These are phyloP conservation scores for Fusarium sp. DNA, from an alignment of 2,329 filamentous ascomycete genomes.

Conservation along the genomic window DNA sequence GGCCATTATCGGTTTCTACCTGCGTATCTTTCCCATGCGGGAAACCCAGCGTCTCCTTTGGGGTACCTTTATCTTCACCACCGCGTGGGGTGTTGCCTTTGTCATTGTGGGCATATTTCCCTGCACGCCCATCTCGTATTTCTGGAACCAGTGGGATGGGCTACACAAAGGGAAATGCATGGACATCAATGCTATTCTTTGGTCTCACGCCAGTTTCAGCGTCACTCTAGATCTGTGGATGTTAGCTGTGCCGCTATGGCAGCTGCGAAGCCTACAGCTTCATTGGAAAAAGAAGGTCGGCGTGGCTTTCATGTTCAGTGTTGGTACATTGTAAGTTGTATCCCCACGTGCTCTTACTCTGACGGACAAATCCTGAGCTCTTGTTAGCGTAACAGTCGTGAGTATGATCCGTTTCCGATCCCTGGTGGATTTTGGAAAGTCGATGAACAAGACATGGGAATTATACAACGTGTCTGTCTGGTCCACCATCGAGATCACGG, in stretches of 20 bases:
- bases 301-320: constrained; percentile 57
- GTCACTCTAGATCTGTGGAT: constrained; percentile 62
- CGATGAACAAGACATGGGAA: constrained; percentile 39
- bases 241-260: constrained; percentile 58
- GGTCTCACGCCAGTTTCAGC: constrained; percentile 60
- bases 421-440: constrained; percentile 39
- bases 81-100: constrained; percentile 52
- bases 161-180: constrained; percentile 47
- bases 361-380: too few species aligned
- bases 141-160: constrained; percentile 65
- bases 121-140: constrained; percentile 59
- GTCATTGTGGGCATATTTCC: constrained; percentile 56
- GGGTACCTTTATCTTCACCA: constrained; percentile 51
- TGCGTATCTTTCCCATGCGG: constrained; percentile 59
- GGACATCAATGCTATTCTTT: constrained; percentile 57
- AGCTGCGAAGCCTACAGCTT: constrained; percentile 52
- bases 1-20: constrained; percentile 62
- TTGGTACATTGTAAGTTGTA: constrained; percentile 53
- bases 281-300: constrained; percentile 58
- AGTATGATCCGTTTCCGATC: constrained; percentile 45
- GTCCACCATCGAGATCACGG: constrained; percentile 45
- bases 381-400: constrained; percentile 42
- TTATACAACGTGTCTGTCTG: constrained; percentile 42
- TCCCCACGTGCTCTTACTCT: background rate
- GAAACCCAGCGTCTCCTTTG: constrained; percentile 51